Conservation (phyloP, 2,329 filamentous ascomycete genomes). For the Huntiella savannae region DNA sequence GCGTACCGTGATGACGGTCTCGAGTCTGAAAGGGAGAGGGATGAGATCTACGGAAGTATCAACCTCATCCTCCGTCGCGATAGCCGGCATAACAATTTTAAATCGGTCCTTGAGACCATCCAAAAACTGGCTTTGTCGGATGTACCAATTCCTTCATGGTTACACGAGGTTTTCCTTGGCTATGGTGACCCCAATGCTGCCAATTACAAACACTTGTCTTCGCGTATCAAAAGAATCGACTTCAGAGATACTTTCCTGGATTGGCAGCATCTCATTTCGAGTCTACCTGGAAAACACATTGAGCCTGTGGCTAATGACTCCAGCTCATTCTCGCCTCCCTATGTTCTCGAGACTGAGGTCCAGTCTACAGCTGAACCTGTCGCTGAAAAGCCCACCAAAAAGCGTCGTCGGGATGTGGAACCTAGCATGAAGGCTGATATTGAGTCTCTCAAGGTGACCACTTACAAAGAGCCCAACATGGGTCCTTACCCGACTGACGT, state of each 20-base stretch:
- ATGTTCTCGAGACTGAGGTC: constrained; percentile 53
- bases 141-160: constrained; percentile 71
- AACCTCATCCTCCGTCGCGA: constrained; percentile 72
- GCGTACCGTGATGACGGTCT: constrained; percentile 64
- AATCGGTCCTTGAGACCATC: constrained; percentile 79
- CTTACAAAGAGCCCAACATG: constrained; percentile 73
- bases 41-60: constrained; percentile 63
- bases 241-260: constrained; percentile 89
- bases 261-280: constrained; percentile 85
- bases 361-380: constrained; percentile 21
- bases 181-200: constrained; percentile 85
- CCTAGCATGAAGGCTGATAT: constrained; percentile 40
- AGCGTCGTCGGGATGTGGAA: constrained; percentile 64
- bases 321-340: constrained; percentile 68
- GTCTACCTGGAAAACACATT: constrained; percentile 69
- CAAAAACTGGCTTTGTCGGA: constrained; percentile 69
- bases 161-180: constrained; percentile 93
- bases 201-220: constrained; percentile 64
- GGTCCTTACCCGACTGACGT: constrained; percentile 78
- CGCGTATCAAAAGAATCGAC: constrained; percentile 60
- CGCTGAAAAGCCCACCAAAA: constrained; percentile 52
- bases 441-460: constrained; percentile 62
- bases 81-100: constrained; percentile 93
- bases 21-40: constrained; percentile 42
- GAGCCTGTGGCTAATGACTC: constrained; percentile 56